phyloP scores from a whole-genome alignment of 2,329 filamentous ascomycete genomes.

The Thelonectria rubi region DNA sequence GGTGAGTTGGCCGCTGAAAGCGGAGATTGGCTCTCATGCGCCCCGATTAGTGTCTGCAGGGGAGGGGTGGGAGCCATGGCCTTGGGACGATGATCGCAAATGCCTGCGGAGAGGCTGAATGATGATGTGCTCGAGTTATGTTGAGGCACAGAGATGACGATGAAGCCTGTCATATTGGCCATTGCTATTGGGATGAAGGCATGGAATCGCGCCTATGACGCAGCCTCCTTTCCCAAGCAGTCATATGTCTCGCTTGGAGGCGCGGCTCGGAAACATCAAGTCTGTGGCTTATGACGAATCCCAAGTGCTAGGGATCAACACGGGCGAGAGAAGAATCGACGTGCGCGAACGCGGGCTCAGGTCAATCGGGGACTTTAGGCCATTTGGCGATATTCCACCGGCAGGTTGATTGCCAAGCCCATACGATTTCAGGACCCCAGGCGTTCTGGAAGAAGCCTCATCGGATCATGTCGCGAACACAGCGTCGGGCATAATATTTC shows the following conservation, averaged over 20 bases:
- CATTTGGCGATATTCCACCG: slow-evolving; percentile 17
- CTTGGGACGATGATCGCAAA: slow-evolving; percentile 22
- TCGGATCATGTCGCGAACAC: slow-evolving; percentile 29
- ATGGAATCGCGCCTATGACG: background rate
- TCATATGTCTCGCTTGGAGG: background rate
- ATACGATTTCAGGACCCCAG: slow-evolving; percentile 1
- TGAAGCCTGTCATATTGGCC: slow-evolving; percentile 4
- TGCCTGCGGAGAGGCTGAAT: slow-evolving; percentile 16
- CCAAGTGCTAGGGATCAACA: background rate
- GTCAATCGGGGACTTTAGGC: slow-evolving; percentile 14
- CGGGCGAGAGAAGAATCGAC: slow-evolving; percentile 23
- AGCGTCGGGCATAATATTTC: slow-evolving; percentile 16
- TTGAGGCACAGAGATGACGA: slow-evolving; percentile 23
- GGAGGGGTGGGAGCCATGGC: slow-evolving; percentile 33
- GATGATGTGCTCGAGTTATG: slow-evolving; percentile 25
- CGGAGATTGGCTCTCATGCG: slow-evolving; percentile 39
- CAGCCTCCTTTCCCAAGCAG: background rate
- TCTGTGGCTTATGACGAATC: slow-evolving; percentile 25
- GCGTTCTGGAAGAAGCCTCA: slow-evolving; percentile 15
- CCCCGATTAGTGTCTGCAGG: slow-evolving; percentile 31
- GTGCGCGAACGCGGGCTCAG: slow-evolving; percentile 2
- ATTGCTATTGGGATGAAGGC: background rate
- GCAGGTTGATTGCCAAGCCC: slow-evolving; percentile 1
- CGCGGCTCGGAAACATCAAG: slow-evolving; percentile 3
- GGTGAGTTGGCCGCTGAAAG: slow-evolving; percentile 21